These are phyloP conservation scores for Metschnikowia aberdeeniae DNA, from an alignment of 805 yeast species.

Conservation along the genomic window DNA sequence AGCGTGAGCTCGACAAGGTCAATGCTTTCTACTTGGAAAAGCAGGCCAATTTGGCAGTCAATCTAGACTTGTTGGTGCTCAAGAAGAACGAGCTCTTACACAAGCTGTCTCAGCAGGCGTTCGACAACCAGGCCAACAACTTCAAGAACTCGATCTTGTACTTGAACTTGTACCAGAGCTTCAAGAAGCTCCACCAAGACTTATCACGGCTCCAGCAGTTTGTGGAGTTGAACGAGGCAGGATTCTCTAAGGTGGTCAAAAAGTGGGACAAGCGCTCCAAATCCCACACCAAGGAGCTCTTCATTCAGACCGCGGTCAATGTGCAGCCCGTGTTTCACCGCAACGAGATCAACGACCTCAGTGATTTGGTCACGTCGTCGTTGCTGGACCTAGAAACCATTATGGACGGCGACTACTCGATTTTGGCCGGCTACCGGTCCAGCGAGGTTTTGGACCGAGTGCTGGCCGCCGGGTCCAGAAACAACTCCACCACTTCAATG, in stretches of 20 bases:
- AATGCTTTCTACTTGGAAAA: constrained; percentile 88
- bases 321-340: constrained; percentile 96
- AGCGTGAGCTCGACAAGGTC: constrained; percentile 93
- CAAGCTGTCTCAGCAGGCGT: constrained; percentile 18
- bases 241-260: constrained; percentile 90
- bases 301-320: constrained; percentile 85
- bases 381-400: constrained; percentile 69
- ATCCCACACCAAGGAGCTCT: constrained; percentile 89
- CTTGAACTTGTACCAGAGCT: constrained; percentile 79
- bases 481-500: constrained; percentile 7
- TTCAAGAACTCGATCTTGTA: constrained; percentile 70
- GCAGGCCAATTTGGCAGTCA: constrained; percentile 79
- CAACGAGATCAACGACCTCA: constrained; percentile 76
- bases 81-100: constrained; percentile 56
- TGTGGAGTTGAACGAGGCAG: constrained; percentile 91
- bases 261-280: constrained; percentile 98
- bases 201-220: constrained; percentile 86
- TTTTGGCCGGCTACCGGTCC: constrained; percentile 19
- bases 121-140: constrained; percentile 23
- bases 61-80: constrained; percentile 69
- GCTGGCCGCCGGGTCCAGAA: neutral
- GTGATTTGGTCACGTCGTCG: constrained; percentile 67
- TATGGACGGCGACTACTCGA: constrained; percentile 42
- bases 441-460: constrained; percentile 2
- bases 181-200: constrained; percentile 85